Evolutionary conservation across 768 basidiomycete species (phyloP).

Genomic region (Leccinum pellstonianum): DNA sequence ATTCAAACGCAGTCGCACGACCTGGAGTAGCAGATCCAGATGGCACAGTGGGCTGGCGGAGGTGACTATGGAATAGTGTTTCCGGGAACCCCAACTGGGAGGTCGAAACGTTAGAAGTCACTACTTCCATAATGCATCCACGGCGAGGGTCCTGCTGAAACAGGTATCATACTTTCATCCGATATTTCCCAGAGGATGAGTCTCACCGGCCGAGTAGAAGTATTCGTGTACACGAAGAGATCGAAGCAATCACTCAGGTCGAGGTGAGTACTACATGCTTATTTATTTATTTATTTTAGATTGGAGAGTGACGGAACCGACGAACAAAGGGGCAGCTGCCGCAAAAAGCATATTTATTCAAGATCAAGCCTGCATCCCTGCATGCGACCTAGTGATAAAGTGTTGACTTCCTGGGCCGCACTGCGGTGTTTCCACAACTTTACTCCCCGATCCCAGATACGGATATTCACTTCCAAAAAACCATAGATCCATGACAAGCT

Average conservation of each 20-base stretch:
- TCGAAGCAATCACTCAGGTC: conserved; percentile 8
- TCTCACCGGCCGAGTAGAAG: conserved; percentile 22
- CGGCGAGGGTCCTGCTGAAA: conserved; percentile 31
- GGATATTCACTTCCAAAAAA: conserved; percentile 16
- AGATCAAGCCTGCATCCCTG: background rate
- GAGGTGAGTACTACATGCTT: background rate
- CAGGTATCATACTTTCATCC: conserved; percentile 26
- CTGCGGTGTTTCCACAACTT: background rate
- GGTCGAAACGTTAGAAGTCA: conserved; percentile 31
- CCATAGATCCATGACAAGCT: conserved; percentile 5
- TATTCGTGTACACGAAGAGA: conserved; percentile 26
- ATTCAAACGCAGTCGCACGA: conserved; percentile 33
- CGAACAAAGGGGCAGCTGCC: background rate
- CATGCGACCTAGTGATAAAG: conserved; percentile 10
- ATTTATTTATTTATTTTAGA: background rate
- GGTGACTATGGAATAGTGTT: conserved; percentile 17
- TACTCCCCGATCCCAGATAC: conserved; percentile 15
- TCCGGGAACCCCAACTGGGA: conserved; percentile 26
- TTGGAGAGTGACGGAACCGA: background rate
- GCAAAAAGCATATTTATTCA: background rate
- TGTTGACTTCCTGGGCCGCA: background rate
- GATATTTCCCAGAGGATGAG: conserved; percentile 25
- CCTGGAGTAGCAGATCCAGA: conserved; percentile 20
- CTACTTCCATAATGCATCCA: conserved; percentile 32
- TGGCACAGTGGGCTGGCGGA: conserved; percentile 13